Conservation (phyloP, 768 basidiomycete species). For the Leucocoprinus sp. region DNA sequence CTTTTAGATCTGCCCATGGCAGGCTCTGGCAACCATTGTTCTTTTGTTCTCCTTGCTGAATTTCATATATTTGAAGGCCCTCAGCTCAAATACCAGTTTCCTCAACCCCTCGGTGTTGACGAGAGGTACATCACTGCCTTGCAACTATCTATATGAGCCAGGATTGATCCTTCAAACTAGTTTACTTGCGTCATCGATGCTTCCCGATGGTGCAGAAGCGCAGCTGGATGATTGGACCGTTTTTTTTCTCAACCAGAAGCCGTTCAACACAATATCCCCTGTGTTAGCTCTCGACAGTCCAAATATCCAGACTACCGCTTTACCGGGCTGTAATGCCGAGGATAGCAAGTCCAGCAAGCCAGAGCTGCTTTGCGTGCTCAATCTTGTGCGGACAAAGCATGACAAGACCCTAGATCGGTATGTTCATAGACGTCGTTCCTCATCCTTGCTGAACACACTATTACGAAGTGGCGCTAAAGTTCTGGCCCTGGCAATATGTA, state of each 20-base stretch:
- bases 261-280: slow-evolving; percentile 80
- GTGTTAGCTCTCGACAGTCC: slow-evolving; percentile 66
- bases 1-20: slow-evolving; percentile 30
- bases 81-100: slow-evolving; percentile 92
- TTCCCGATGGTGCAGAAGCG: slow-evolving; percentile 95
- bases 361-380: slow-evolving; percentile 80
- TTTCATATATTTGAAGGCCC: slow-evolving; percentile 97
- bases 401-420: slow-evolving; percentile 78
- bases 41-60: slow-evolving; percentile 95
- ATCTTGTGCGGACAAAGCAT: slow-evolving; percentile 85
- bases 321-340: slow-evolving; percentile 28
- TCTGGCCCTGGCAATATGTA: slow-evolving; percentile 91
- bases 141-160: background rate
- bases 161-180: slow-evolving; percentile 31
- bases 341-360: slow-evolving; percentile 23
- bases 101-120: slow-evolving; percentile 88
- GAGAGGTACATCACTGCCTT: slow-evolving; percentile 55
- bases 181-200: slow-evolving; percentile 92
- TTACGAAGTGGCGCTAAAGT: slow-evolving; percentile 77
- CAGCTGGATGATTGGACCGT: slow-evolving; percentile 97
- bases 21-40: slow-evolving; percentile 67
- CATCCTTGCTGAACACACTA: background rate
- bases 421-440: slow-evolving; percentile 15
- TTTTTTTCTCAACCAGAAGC: slow-evolving; percentile 94
- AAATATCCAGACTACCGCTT: slow-evolving; percentile 26